Evolutionary conservation across 2,329 filamentous ascomycete species (phyloP).

Genomic region (Pestalotiopsis sp.): DNA sequence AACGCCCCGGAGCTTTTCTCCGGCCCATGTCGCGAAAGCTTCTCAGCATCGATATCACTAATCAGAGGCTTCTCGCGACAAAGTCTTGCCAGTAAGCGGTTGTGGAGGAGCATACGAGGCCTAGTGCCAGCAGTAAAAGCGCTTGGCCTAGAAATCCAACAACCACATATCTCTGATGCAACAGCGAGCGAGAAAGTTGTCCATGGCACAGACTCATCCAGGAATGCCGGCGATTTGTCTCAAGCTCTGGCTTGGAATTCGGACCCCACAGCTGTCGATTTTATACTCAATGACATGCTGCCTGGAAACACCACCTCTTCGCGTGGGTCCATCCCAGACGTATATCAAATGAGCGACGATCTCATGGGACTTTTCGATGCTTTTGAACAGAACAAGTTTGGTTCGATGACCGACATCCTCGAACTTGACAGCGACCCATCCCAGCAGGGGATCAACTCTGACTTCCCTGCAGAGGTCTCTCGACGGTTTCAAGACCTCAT

Average conservation of each 20-base stretch:
- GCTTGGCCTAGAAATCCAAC: not conserved
- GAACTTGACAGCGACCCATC: not conserved
- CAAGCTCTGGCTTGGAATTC: not conserved
- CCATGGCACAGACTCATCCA: not conserved
- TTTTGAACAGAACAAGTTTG: not conserved
- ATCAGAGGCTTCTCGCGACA: not conserved
- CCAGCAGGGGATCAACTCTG: not conserved
- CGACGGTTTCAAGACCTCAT: not conserved
- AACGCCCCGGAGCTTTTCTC: not conserved
- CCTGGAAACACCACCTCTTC: not conserved
- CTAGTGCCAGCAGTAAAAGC: not conserved
- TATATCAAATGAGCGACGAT: conserved; percentile 1
- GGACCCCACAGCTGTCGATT: not conserved
- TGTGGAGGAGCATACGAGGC: not conserved
- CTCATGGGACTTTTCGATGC: not conserved
- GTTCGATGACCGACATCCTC: not conserved
- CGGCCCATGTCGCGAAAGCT: not conserved
- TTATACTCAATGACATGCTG: not conserved
- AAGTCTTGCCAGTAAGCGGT: conserved; percentile 1
- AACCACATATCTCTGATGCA: not conserved
- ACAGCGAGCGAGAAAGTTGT: not conserved
- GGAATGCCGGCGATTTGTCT: not conserved
- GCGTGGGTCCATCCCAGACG: not conserved
- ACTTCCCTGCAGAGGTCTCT: not conserved
- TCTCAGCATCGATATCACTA: not conserved